Conservation (phyloP, 495 filamentous ascomycete genomes). For the Trichoderma asperelloides region DNA sequence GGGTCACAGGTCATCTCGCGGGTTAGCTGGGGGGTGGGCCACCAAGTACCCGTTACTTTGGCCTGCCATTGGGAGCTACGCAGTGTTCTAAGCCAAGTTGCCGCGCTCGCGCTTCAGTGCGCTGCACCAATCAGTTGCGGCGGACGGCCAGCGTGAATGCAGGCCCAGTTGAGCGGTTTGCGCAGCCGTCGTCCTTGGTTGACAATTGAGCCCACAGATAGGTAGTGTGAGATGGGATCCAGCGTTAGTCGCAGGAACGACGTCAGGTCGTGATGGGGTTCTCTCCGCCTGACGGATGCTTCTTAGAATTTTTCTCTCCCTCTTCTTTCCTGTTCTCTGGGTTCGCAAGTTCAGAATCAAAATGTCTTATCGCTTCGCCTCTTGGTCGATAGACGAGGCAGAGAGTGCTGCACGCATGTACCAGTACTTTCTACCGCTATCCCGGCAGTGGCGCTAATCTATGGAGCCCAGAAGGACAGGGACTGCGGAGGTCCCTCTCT, state of each 20-base stretch:
- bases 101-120: not conserved
- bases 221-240: too few species aligned
- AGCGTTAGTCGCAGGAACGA: too few species aligned
- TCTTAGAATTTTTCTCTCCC: not conserved
- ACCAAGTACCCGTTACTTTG: not conserved
- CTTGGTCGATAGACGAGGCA: not conserved
- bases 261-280: too few species aligned
- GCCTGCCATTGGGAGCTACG: not conserved
- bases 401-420: not conserved
- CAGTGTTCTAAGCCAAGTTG: not conserved
- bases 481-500: conserved; percentile 1
- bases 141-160: not conserved
- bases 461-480: not conserved
- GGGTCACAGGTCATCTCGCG: conserved; percentile 4
- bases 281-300: not conserved
- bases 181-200: not conserved
- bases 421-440: not conserved
- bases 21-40: not conserved
- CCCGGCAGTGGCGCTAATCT: conserved; percentile 7
- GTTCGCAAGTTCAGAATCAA: not conserved
- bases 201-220: too few species aligned
- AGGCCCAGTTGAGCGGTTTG: not conserved
- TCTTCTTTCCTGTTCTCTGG: not conserved
- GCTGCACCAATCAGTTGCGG: conserved; percentile 2
- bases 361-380: not conserved